Evolutionary conservation across 2,329 filamentous ascomycete species (phyloP), one percentile per base, ranked within the genome.

Genomic region (Ilyonectria mors-panacis): DNA sequence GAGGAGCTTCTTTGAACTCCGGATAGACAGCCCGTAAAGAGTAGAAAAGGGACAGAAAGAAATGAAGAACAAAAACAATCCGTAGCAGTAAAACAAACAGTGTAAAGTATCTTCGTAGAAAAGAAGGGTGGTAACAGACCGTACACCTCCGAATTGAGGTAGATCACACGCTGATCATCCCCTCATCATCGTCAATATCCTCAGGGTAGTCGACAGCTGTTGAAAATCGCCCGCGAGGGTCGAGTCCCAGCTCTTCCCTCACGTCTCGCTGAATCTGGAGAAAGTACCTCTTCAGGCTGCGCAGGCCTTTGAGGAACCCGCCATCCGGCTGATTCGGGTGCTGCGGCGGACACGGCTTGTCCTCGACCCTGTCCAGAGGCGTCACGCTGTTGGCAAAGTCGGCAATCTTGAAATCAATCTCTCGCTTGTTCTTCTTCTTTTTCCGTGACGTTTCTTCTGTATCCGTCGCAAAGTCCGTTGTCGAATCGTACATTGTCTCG

Each of bases 361-460:
- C 85, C 58, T 83, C 81, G 66, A 89, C 85, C 12, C 90, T 81
- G 75, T 97, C 94, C 71, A 96, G 92, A 4, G 94, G 93, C 1
- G 95, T 98, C 39, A 98, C 91, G 77, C 95, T 98, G 79, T 99
- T 99, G 70, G 96, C 96, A 83, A 99, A 99, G 81, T 99, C 96
- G 64, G 97, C 95, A 79, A 99, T 97, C 81, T 98, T 98, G 82
- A 99, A 91, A 79, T 97, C 93, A 77, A 97, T 95, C 71, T 91
- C 87, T 53, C 85, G 84, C 66, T 84, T 85, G 68, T 85, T 88
- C 76, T 78, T 86, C 76, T 81, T 84, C 73, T 69, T 84, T 78
- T 70, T 83, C 76, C 79, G 87, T 57, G 78, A 75, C n/a, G 77
- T 76, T 59, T 90, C 88, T 73, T 90, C 88, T 2, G 85, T 86